Evolutionary conservation across 2,329 filamentous ascomycete genomes (phyloP), one percentile per base, ranked within the genome.

Genomic region (Rugonectria rugulosa): DNA sequence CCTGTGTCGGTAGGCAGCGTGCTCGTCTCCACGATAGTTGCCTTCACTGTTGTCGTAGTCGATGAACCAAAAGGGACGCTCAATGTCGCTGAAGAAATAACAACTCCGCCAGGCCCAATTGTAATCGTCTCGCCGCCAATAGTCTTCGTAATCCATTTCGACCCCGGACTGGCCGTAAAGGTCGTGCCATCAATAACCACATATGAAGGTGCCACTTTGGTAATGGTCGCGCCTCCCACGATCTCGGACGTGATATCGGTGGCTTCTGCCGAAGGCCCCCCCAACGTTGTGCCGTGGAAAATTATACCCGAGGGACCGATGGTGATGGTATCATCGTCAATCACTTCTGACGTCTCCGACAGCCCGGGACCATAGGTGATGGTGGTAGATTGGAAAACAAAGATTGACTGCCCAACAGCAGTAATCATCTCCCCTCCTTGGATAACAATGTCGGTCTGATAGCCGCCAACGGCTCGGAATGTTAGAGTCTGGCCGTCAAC

Each of bases 211-310:
- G 76, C 78, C 8, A 83, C 62, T 61, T 79, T 75, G 14, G 79
- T 81, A 47, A 84, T 72, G 3, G 81, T 83, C 14, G 77, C 81
- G 10, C 82, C 82, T 46, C 81, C 82, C 8, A 81, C 75, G 51
- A 83, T 76, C 37, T 77, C 78, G 63, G 75, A 78, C 3, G 72
- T 70, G 1, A 77, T 80, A 11, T 72, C 72, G 2, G 66, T 69
- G 2, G 68, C 45, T 3, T 63, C 60, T 12, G 76, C 79, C 1
- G 63, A 54, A 3, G 67, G 59, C 0, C 80, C 81, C 15, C 81
- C 81, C 0, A 83, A 52, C 1, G 75, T 78, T 24, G 69, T 72
- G 24, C 73, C 73, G 59, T 71, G 74, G 2, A 79, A 65, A 2
- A 73, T 61, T 6, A 83, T 64, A 17, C 78, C 80, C 0, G 66